A percentile compares a stretch with the other conserved stretches of the same genome.
Evolutionary conservation across 192 early-diverging fungal species (phyloP).

Genomic region (Entomortierella beljakovae): DNA sequence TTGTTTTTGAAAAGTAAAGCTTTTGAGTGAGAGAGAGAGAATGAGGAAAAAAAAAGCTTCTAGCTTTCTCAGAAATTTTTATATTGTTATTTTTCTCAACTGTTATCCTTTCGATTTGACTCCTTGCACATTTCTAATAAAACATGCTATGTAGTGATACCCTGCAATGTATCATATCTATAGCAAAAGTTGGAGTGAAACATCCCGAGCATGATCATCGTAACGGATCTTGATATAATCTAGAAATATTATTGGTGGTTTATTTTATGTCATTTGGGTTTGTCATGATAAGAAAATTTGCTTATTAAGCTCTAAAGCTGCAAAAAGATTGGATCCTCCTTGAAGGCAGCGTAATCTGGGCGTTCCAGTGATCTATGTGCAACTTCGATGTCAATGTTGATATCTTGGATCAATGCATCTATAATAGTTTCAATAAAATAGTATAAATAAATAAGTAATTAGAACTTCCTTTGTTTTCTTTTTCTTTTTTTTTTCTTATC

Average conservation of each 20-base stretch:
- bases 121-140: too few species aligned
- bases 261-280: too few species aligned
- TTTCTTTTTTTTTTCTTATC: background rate
- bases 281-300: too few species aligned
- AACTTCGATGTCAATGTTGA: slow-evolving; percentile 88
- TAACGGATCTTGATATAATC: too few species aligned
- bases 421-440: slow-evolving; percentile 1
- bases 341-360: slow-evolving; percentile 63
- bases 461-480: background rate
- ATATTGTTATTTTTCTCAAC: background rate
- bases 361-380: slow-evolving; percentile 76
- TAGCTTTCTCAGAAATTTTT: slow-evolving; percentile 1
- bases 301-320: slow-evolving; percentile 26
- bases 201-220: too few species aligned
- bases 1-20: slow-evolving; percentile 27
- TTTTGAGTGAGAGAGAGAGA: background rate
- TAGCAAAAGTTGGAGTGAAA: too few species aligned
- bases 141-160: too few species aligned
- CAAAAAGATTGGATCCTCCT: slow-evolving; percentile 54
- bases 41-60: too few species aligned
- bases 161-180: too few species aligned
- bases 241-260: too few species aligned
- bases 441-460: background rate
- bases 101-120: too few species aligned
- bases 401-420: slow-evolving; percentile 94